Evolutionary conservation across 1,284 basidiomycete genomes (phyloP), one percentile per base, ranked within the genome.

Genomic region (Sanghuangporus baumii): DNA sequence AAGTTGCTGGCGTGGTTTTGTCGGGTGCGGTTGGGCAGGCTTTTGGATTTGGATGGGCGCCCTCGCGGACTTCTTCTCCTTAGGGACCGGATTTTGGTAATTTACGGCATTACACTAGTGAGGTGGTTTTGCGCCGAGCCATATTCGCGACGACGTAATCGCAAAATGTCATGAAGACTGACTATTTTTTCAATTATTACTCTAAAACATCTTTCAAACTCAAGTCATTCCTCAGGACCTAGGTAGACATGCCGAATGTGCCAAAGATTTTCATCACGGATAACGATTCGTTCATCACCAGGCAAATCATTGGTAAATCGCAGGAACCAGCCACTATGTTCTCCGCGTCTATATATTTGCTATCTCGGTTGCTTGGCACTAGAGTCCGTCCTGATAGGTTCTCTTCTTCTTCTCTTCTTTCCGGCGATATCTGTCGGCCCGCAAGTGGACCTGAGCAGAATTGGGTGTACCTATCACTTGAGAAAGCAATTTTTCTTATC

Each of bases 1-100:
- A n/a, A 95, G 94, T 72, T 98, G 96, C 74, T 98, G 95, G 94
- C 81, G 81, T 68, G 93, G 92, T 37, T 99, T 99, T 69, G 83
- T 85, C 23, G 88, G 88, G 8, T 98, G 96, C 74, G 90, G 93
- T 0, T 93, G 89, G 82, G 79, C 94, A 37, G 96, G 96, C 0
- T 89, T 91, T 66, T 89, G 93, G 82, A 79, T 98, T 8, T 97
- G 91, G 88, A 81, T 85, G 70, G 96, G 96, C 2, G 80, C 94
- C 16, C 72, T 87, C 6, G 82, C 79, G 6, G 96, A 99, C 75
- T 98, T 64, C 59, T 38, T 64, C 40, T n/a, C 55, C 6, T 46
- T 64, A 38, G 62, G 62, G 31, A 60, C 62, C 0, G 55, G 52
- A 12, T 64, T 64, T 6, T 64, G 55, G 57, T 64, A 36, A 63